Conservation (phyloP, 805 yeast genomes). For the Candida boidinii region DNA sequence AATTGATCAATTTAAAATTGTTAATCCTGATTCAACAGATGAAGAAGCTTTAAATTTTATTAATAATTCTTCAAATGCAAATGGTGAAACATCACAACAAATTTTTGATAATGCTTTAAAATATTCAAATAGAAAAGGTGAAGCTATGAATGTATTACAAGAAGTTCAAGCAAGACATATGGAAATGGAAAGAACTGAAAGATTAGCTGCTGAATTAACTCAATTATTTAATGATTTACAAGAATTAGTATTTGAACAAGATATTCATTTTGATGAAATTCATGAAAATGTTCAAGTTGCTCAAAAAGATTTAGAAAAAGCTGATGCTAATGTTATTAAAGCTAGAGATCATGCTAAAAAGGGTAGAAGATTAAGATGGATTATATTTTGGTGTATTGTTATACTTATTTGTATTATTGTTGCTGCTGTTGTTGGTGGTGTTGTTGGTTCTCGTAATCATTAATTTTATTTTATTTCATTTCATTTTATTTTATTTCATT, state of each 20-base stretch:
- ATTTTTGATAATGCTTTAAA: slow-evolving; percentile 88
- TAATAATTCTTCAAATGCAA: slow-evolving; percentile 72
- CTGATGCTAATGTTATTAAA: slow-evolving; percentile 86
- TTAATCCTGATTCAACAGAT: slow-evolving; percentile 77
- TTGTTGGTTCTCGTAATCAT: slow-evolving; percentile 21
- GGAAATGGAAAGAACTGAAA: slow-evolving; percentile 89
- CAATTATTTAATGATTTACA: slow-evolving; percentile 96
- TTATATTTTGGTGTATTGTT: slow-evolving; percentile 63
- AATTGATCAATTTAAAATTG: slow-evolving; percentile 85
- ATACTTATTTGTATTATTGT: slow-evolving; percentile 56
- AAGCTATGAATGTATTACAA: slow-evolving; percentile 88
- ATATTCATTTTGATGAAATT: slow-evolving; percentile 73
- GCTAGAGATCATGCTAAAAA: slow-evolving; percentile 84
- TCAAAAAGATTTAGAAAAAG: slow-evolving; percentile 86
- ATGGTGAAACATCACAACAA: too few relatives aligned
- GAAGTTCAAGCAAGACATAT: slow-evolving; percentile 95
- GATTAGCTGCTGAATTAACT: slow-evolving; percentile 91
- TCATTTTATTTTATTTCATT: too few relatives aligned
- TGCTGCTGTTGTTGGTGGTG: slow-evolving; percentile 59
- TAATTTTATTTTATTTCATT: background rate
- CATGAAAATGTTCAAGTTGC: slow-evolving; percentile 77
- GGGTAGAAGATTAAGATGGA: slow-evolving; percentile 86
- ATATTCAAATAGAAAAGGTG: slow-evolving; percentile 84
- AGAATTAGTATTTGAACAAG: slow-evolving; percentile 92
- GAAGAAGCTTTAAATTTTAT: slow-evolving; percentile 80